Evolutionary conservation across 805 yeast species (phyloP).

Genomic region (Kregervanrija pseudodelftensis): DNA sequence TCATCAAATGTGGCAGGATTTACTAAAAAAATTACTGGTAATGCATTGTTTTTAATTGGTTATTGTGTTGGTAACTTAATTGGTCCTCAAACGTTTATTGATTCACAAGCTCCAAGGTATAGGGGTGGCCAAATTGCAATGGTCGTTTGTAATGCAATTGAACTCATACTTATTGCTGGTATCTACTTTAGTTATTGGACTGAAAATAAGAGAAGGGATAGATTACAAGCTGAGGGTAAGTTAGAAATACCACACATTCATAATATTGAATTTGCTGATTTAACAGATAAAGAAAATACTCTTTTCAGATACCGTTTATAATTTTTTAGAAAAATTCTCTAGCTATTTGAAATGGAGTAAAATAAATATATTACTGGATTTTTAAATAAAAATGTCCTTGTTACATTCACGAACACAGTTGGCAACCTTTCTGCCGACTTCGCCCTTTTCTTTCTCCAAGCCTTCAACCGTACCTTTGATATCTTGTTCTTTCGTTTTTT

Average conservation of each 20-base stretch:
- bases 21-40: conserved; percentile 58
- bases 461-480: conserved; percentile 47
- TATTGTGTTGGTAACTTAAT: conserved; percentile 60
- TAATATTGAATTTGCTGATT: conserved; percentile 22
- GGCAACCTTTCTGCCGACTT: conserved; percentile 12
- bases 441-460: conserved; percentile 24
- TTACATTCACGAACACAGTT: conserved; percentile 4
- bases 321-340: background rate
- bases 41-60: conserved; percentile 50
- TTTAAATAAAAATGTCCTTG: too few species aligned
- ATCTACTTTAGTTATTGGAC: conserved; percentile 7
- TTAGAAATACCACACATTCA: conserved; percentile 10
- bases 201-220: background rate
- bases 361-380: too few species aligned
- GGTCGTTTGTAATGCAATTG: conserved; percentile 23
- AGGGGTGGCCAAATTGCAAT: conserved; percentile 40
- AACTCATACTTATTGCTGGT: conserved; percentile 15
- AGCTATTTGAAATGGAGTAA: too few species aligned
- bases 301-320: conserved; percentile 36
- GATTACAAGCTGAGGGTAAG: conserved; percentile 11
- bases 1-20: conserved; percentile 57
- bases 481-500: conserved; percentile 37
- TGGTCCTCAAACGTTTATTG: conserved; percentile 63
- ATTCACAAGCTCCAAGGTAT: conserved; percentile 50
- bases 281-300: conserved; percentile 43